These are phyloP conservation scores for Inga laurina DNA, from an alignment of 306 rosid species.

Conservation along the genomic window DNA sequence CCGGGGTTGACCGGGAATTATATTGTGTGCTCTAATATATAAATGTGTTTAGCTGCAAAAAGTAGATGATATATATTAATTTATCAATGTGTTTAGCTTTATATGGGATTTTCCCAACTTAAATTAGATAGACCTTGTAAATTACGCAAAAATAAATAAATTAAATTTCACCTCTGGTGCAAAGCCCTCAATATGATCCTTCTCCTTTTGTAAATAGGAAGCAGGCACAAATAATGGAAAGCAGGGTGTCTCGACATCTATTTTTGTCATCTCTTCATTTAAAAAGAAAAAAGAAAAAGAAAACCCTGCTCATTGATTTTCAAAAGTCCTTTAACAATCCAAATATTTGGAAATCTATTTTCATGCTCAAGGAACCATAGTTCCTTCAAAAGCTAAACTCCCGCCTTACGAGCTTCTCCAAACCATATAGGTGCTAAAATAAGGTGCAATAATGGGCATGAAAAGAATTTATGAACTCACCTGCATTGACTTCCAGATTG, in stretches of 20 bases:
- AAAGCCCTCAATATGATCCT: constrained; percentile 95
- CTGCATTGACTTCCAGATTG: constrained; percentile 90
- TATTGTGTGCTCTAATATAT: too few relatives aligned
- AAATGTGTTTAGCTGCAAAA: too few relatives aligned
- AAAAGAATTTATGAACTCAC: constrained; percentile 47
- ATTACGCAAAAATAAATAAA: background rate
- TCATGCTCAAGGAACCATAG: background rate
- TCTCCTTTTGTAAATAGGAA: constrained; percentile 77
- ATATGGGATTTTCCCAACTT: too few relatives aligned
- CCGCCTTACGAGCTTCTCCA: constrained; percentile 14
- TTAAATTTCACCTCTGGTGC: constrained; percentile 89
- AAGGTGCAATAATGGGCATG: constrained; percentile 50
- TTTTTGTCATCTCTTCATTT: constrained; percentile 82
- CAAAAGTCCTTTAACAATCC: background rate
- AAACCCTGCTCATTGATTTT: constrained; percentile 45
- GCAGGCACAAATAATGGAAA: constrained; percentile 91
- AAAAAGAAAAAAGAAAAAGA: constrained; percentile 42
- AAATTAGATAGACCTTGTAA: background rate
- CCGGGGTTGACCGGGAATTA: too few relatives aligned
- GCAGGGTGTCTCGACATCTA: constrained; percentile 57
- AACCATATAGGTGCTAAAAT: constrained; percentile 23
- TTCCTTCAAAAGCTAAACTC: constrained; percentile 24
- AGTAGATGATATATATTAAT: too few relatives aligned
- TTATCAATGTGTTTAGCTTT: too few relatives aligned
- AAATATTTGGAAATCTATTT: background rate